Conservation (phyloP, 768 basidiomycete genomes). For the Termitomyces eurrhizus region DNA sequence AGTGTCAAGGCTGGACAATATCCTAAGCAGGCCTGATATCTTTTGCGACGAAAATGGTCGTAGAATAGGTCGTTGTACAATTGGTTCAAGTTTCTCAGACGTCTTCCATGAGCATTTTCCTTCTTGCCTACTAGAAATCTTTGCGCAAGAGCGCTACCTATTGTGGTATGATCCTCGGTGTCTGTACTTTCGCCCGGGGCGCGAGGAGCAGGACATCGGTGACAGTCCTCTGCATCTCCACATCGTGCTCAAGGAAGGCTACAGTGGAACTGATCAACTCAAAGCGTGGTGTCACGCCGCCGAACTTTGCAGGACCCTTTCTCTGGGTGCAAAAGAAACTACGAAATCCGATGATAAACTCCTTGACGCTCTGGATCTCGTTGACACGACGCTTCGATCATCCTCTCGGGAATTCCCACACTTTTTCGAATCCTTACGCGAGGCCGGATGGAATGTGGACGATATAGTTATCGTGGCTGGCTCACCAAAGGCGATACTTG, state of each 20-base stretch:
- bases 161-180: slow-evolving; percentile 44
- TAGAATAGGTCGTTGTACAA: slow-evolving; percentile 41
- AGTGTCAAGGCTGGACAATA: slow-evolving; percentile 38
- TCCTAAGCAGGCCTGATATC: slow-evolving; percentile 37
- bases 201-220: slow-evolving; percentile 9
- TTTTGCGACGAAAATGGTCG: slow-evolving; percentile 35
- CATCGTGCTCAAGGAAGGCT: slow-evolving; percentile 49
- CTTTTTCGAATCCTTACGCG: slow-evolving; percentile 23
- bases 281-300: slow-evolving; percentile 51
- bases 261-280: slow-evolving; percentile 43
- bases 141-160: slow-evolving; percentile 44
- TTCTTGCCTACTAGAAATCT: slow-evolving; percentile 32
- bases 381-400: slow-evolving; percentile 18
- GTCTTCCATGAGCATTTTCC: slow-evolving; percentile 26
- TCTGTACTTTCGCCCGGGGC: slow-evolving; percentile 13
- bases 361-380: slow-evolving; percentile 13
- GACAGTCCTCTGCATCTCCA: slow-evolving; percentile 28
- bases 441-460: slow-evolving; percentile 35
- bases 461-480: slow-evolving; percentile 30
- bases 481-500: slow-evolving; percentile 26
- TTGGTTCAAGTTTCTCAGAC: slow-evolving; percentile 44
- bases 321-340: not conserved
- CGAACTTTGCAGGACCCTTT: slow-evolving; percentile 27
- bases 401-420: slow-evolving; percentile 17
- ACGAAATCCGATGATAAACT: not conserved